Evolutionary conservation across 768 basidiomycete genomes (phyloP), one percentile per base, ranked within the genome.

Genomic region (Boletus sp.): DNA sequence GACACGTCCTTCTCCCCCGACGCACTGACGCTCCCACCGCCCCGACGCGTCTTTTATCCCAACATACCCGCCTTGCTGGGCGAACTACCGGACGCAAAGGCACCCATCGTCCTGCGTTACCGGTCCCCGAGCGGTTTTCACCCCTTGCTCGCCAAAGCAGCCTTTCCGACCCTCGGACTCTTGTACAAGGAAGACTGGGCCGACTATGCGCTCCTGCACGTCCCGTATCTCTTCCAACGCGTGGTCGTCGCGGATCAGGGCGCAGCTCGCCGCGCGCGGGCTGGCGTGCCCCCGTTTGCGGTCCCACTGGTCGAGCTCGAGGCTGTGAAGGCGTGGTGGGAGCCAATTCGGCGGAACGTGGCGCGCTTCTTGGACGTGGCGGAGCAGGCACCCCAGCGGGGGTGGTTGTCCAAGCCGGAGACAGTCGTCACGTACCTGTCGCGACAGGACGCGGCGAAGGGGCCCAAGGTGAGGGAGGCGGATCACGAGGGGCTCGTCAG

Each of bases 161-260:
- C 87, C n/a, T 89, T 90, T 65, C 89, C 91, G 0, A 80, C 78
- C 15, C 78, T 89, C 59, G 82, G 78, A 2, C 71, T 86, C 50
- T 80, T 89, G 75, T 92, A 86, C 68, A 56, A 75, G 17, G 81
- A 86, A 56, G 92, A 94, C 64, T 93, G 91, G 83, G 77, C 80
- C 47, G 93, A 95, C 71, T 86, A 87, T 62, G 78, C 80, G 37
- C 77, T 80, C 55, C 82, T 91, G 64, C 76, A 78, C 18, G 78
- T 84, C 17, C 89, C 93, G 0, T 92, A 86, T 68, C 64, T 94
- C 17, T 73, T 92, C 52, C 87, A 90, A 61, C 85, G 91, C 11
- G 76, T 90, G 12, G 83, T 96, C 33, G 74, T 97, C 35, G 86
- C 85, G 0, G 92, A 95, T 65, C 76, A 86, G 46, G 79, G 82